Evolutionary conservation across 768 basidiomycete genomes (phyloP).

Genomic region (Porphyrellus cyaneotinctus): DNA sequence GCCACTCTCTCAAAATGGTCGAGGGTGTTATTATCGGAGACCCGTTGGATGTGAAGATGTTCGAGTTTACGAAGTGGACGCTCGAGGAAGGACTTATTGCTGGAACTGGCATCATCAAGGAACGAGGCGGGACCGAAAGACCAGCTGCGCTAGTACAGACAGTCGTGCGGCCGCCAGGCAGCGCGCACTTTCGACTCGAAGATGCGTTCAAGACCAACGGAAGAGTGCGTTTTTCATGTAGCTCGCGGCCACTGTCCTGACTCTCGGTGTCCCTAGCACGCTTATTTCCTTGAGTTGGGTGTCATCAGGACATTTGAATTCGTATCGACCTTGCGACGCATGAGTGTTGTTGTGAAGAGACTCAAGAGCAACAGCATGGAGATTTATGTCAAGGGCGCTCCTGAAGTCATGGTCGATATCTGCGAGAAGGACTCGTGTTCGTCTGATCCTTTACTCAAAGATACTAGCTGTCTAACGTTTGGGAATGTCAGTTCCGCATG

Average conservation of each 20-base stretch:
- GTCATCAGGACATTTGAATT: constrained; percentile 97
- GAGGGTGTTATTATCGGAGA: constrained; percentile 89
- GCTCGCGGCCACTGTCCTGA: not conserved
- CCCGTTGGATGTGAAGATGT: constrained; percentile 97
- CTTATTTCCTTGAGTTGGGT: constrained; percentile 94
- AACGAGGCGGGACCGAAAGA: constrained; percentile 53
- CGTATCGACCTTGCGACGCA: constrained; percentile 85
- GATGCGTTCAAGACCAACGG: constrained; percentile 85
- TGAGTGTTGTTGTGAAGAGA: constrained; percentile 97
- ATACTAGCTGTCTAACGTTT: constrained; percentile 12
- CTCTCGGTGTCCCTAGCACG: constrained; percentile 53
- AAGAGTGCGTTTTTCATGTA: constrained; percentile 48
- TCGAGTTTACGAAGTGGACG: constrained; percentile 93
- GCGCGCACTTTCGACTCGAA: constrained; percentile 82
- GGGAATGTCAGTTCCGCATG: constrained; percentile 70
- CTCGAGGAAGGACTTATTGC: constrained; percentile 84
- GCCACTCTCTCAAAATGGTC: constrained; percentile 91
- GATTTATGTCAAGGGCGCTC: constrained; percentile 98
- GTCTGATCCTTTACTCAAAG: constrained; percentile 29
- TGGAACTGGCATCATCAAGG: constrained; percentile 68
- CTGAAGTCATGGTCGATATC: constrained; percentile 95
- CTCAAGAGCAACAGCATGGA: constrained; percentile 95
- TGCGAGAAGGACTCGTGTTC: constrained; percentile 89
- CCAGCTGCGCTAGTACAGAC: constrained; percentile 92
- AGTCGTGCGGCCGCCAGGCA: constrained; percentile 94